phyloP scores from a whole-genome alignment of 2,329 filamentous ascomycete species.

The Xylaria sp. region DNA sequence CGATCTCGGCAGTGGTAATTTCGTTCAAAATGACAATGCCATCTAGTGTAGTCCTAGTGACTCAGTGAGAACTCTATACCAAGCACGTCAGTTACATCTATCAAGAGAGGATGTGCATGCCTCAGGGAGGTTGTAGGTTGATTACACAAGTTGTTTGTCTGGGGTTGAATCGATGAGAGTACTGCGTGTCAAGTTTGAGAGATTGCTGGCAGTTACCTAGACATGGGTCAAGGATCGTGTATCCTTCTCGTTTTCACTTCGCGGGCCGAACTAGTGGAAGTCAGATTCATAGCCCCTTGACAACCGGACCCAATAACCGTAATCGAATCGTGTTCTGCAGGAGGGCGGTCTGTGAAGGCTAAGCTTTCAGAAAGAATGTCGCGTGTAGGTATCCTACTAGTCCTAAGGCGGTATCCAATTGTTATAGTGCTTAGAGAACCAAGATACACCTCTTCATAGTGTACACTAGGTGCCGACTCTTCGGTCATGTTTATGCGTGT shows the following conservation, averaged over 20 bases:
- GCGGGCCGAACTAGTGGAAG: not conserved
- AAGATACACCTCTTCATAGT: not conserved
- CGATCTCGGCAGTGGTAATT: slow-evolving; percentile 4
- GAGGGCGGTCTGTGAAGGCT: not conserved
- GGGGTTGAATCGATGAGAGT: not conserved
- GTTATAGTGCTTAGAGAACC: not conserved
- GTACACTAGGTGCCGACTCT: not conserved
- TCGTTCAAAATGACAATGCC: not conserved
- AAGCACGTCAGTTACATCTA: not conserved
- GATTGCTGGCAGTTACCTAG: not conserved
- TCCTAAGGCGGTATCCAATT: not conserved
- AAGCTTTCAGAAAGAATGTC: not conserved
- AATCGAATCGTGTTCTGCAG: not conserved
- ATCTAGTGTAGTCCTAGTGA: no score
- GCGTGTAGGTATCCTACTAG: not conserved
- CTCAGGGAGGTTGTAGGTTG: not conserved
- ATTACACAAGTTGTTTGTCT: not conserved
- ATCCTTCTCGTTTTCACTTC: not conserved
- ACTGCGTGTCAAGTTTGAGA: not conserved
- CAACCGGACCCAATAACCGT: not conserved
- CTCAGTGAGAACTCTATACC: not conserved
- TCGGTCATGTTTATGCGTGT: not conserved
- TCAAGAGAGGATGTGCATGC: not conserved
- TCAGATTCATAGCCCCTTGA: not conserved
- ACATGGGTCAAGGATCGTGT: not conserved